Percentiles rank a stretch among this genome's conserved stretches.
Evolutionary conservation across 1,139 yeast species (phyloP).

Genomic region (Lizanozyma gosingica): DNA sequence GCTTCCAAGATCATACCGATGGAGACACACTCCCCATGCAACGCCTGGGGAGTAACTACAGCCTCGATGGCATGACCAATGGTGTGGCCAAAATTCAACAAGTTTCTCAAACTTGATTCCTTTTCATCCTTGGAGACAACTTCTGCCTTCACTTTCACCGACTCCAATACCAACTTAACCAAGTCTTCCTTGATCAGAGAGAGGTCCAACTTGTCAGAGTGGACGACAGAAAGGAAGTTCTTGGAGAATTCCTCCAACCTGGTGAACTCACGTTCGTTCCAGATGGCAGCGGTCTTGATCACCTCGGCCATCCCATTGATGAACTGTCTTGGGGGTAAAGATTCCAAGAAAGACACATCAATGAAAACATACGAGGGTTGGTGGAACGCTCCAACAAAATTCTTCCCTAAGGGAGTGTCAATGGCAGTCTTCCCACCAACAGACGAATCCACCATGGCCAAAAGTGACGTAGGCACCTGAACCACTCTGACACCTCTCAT

Average conservation of each 20-base stretch:
- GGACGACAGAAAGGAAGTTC: constrained; percentile 53
- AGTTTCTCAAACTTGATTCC: constrained; percentile 88
- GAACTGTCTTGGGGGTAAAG: constrained; percentile 88
- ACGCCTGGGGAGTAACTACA: constrained; percentile 85
- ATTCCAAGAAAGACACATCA: constrained; percentile 79
- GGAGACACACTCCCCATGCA: constrained; percentile 97
- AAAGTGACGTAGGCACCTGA: constrained; percentile 87
- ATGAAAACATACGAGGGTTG: constrained; percentile 88
- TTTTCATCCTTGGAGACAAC: constrained; percentile 94
- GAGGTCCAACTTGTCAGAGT: constrained; percentile 41
- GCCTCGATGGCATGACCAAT: constrained; percentile 99
- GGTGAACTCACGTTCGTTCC: constrained; percentile 85
- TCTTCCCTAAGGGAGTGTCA: constrained; percentile 96
- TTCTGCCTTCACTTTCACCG: constrained; percentile 84
- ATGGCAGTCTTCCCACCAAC: constrained; percentile 99
- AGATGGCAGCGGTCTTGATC: constrained; percentile 95
- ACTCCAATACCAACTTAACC: constrained; percentile 72
- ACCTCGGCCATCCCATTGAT: constrained; percentile 99
- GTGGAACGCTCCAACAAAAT: constrained; percentile 95
- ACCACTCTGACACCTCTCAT: constrained; percentile 97
- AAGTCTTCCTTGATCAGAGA: constrained; percentile 63
- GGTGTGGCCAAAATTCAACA: constrained; percentile 92
- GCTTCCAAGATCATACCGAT: constrained; percentile 94
- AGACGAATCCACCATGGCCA: constrained; percentile 97
- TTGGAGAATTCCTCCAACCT: constrained; percentile 74